These are phyloP conservation scores for Salvia hispanica DNA, from an alignment of 257 asterid genomes.

Conservation along the genomic window DNA sequence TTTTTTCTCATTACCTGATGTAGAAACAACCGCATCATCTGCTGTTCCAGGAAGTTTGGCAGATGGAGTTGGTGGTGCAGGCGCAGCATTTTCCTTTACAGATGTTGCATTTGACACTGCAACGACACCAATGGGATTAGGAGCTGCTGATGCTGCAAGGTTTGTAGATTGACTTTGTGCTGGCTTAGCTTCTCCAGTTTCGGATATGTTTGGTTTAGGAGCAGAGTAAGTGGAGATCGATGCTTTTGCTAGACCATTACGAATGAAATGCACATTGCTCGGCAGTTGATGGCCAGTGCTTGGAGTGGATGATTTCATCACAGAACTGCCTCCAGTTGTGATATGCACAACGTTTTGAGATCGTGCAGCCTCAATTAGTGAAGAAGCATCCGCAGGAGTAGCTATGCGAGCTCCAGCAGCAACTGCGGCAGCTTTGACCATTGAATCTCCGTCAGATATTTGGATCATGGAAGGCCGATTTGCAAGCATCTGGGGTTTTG, in stretches of 20 bases:
- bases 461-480: conserved; percentile 44
- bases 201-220: conserved; percentile 42
- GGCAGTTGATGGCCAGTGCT: conserved; percentile 60
- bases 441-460: conserved; percentile 48
- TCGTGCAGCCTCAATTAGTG: conserved; percentile 61
- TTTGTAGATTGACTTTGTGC: conserved; percentile 40
- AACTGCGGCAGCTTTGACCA: conserved; percentile 82
- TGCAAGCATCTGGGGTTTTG: conserved; percentile 38
- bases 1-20: conserved; percentile 32
- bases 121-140: conserved; percentile 29
- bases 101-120: conserved; percentile 29
- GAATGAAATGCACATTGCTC: conserved; percentile 77
- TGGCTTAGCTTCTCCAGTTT: conserved; percentile 43
- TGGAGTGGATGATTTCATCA: too few relatives aligned
- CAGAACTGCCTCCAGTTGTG: conserved; percentile 42
- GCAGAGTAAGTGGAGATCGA: conserved; percentile 47
- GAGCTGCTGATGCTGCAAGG: conserved; percentile 36
- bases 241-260: conserved; percentile 58
- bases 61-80: conserved; percentile 33
- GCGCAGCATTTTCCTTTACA: conserved; percentile 29
- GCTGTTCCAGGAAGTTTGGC: conserved; percentile 29
- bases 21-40: conserved; percentile 29
- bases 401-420: conserved; percentile 87
- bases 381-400: conserved; percentile 61
- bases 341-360: conserved; percentile 66